These are phyloP conservation scores for Metarhizium brunneum DNA, from an alignment of 2,329 filamentous ascomycete genomes.

Conservation along the genomic window DNA sequence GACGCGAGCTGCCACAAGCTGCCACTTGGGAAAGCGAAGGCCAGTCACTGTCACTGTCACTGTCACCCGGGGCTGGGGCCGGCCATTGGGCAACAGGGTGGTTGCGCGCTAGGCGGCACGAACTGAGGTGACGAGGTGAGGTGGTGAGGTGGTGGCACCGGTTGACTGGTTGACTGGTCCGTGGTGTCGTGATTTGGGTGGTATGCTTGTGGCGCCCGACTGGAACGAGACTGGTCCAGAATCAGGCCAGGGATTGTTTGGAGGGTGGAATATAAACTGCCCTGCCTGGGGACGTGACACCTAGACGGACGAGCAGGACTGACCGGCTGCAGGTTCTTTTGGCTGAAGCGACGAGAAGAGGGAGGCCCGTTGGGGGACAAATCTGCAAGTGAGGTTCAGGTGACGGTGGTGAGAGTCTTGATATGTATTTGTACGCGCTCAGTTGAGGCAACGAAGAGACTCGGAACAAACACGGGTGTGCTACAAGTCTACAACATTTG, in stretches of 20 bases:
- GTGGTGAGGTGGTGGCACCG: not conserved
- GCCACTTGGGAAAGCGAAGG: not conserved
- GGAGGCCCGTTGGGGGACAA: not conserved
- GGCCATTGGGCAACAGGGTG: not conserved
- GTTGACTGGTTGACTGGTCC: not conserved
- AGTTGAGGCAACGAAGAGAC: not conserved
- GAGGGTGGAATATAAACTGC: not conserved
- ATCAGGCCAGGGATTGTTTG: not conserved
- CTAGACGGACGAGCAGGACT: not conserved
- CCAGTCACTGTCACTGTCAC: too few relatives aligned
- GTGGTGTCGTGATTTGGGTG: not conserved
- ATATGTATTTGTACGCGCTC: not conserved
- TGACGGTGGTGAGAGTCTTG: not conserved
- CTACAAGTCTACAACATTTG: too few relatives aligned
- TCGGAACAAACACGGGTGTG: not conserved
- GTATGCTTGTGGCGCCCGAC: conserved; percentile 1
- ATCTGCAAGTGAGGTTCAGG: not conserved
- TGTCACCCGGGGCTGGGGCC: too few relatives aligned
- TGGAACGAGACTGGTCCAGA: conserved; percentile 2
- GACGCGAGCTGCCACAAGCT: not conserved
- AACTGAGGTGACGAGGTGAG: not conserved
- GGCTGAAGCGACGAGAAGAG: not conserved
- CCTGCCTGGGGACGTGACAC: not conserved
- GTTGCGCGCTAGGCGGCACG: not conserved
- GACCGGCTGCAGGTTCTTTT: conserved; percentile 2